Base-by-base conservation (phyloP, 129 eudicot genomes). In the Flaveria bidentis region DNA sequence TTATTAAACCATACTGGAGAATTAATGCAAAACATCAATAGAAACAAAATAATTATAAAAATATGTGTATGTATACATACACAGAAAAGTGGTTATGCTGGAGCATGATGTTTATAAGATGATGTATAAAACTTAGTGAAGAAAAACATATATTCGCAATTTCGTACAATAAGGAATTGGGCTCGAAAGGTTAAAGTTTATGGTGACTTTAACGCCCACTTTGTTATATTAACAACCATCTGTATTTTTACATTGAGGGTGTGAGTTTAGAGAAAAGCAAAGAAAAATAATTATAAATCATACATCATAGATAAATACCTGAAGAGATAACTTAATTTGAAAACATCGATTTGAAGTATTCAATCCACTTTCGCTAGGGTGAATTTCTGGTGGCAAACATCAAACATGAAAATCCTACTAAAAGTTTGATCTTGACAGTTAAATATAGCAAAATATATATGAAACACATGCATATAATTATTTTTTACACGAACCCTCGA, bases 331-430 rank as follows among this genome's bases (percentile, higher is more conserved):
- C 33, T 89, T 86, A 22, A 93, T 90, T 72, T 85, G 92, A 72
- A 85, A 93, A 79, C 95, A 90, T 28, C 87, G 82, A 50, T 82
- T 90, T 26, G 98, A 88, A 67, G 98, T 93, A 83, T 81, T 88
- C 23, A 93, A 79, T 63, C 98, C 96, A 84, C 96, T 90, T 84
- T 90, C 92, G 12, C 95, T 86, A 5, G 98, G 84, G 79, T 85
- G 96, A 80, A 93, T 86, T 85, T 93, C 98, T 92, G 71, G 71
- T 85, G 87, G 71, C 68, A 70, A 49, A 65, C 58, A 68, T 55
- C 71, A 76, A 62, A 50, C 18, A 49, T 47, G 12, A 13, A 68
- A 15, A 6, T 47, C 33, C 20, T n/a, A 52, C 33, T 58, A 51
- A 47, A 69, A 49, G 49, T 61, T 72, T 49, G 36, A 26, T 44